Evolutionary conservation across 306 rosid species (phyloP).

Genomic region (Dalbergia cultrata): DNA sequence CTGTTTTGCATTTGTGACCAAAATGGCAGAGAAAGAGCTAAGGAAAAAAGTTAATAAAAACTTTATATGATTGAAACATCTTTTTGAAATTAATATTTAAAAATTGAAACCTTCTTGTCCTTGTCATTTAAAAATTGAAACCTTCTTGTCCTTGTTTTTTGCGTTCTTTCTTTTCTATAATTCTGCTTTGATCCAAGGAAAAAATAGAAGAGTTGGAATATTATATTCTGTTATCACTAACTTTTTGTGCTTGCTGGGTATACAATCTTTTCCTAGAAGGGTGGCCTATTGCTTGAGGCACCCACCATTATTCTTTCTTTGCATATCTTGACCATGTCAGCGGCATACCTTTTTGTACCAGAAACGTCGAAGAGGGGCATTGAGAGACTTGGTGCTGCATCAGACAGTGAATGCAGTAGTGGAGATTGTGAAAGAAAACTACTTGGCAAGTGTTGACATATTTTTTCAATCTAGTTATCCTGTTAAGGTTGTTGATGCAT

Average conservation of each 20-base stretch:
- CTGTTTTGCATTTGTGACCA: constrained; percentile 19
- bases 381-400: constrained; percentile 63
- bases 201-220: not conserved
- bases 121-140: not conserved
- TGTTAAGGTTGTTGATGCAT: constrained; percentile 24
- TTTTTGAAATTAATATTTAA: constrained; percentile 15
- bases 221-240: not conserved
- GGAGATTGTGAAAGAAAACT: constrained; percentile 87
- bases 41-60: not conserved
- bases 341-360: constrained; percentile 46
- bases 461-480: constrained; percentile 31
- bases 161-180: constrained; percentile 10
- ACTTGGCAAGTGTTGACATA: constrained; percentile 73
- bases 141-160: not conserved
- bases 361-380: constrained; percentile 81
- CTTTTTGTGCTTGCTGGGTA: constrained; percentile 32
- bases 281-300: not conserved
- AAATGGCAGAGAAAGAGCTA: not conserved
- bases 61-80: constrained; percentile 4
- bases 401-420: constrained; percentile 81
- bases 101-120: not conserved
- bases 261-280: constrained; percentile 28
- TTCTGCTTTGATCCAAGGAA: not conserved
- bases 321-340: constrained; percentile 37
- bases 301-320: constrained; percentile 26